Evolutionary conservation across 176 grass and related monocot species (phyloP).

Genomic region (Carex littledalei): DNA sequence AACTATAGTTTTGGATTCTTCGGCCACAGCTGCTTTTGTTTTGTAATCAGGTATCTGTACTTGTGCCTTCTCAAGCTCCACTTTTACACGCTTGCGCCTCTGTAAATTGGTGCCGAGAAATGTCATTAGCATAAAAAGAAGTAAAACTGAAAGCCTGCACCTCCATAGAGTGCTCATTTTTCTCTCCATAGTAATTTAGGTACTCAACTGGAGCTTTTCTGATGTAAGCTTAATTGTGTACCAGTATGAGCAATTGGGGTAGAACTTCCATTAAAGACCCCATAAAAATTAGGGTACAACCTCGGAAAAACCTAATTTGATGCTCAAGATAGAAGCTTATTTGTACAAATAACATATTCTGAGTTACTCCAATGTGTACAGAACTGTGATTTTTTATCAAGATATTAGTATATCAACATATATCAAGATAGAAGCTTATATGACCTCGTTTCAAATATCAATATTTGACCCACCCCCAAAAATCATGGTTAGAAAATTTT

Average conservation of each 20-base stretch:
- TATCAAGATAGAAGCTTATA: not conserved
- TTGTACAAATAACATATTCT: not conserved
- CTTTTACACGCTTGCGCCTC: conserved; percentile 51
- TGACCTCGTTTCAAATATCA: not conserved
- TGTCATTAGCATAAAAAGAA: not conserved
- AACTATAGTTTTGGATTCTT: conserved; percentile 39
- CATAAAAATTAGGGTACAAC: not conserved
- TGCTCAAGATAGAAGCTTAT: not conserved
- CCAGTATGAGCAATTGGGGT: too few relatives aligned
- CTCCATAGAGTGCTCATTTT: not conserved
- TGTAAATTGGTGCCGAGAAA: conserved; percentile 7
- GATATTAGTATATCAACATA: not conserved
- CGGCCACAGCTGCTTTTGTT: conserved; percentile 34
- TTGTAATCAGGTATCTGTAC: conserved; percentile 40
- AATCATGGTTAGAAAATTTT: not conserved
- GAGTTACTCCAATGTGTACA: not conserved
- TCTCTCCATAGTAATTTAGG: not conserved
- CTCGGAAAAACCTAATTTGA: not conserved
- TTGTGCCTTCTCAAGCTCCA: conserved; percentile 42
- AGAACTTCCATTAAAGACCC: too few relatives aligned
- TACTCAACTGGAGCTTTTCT: too few relatives aligned
- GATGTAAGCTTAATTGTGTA: too few relatives aligned
- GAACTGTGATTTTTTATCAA: too few relatives aligned
- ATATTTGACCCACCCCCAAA: not conserved
- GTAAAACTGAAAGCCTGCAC: not conserved